Conservation (phyloP, 345 rosid species). For the Balakata baccata region DNA sequence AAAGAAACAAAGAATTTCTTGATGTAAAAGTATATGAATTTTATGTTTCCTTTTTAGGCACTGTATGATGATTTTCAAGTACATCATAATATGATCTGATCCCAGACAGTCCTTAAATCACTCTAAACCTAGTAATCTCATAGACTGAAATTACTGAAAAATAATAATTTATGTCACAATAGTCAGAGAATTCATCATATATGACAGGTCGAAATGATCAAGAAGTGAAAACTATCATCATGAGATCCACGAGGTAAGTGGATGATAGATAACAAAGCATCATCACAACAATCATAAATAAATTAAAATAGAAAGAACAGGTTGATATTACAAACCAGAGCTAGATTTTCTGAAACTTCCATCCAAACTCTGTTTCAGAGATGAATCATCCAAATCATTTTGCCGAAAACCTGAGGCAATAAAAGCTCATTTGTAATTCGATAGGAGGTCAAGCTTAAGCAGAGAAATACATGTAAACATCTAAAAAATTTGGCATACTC, state of each 20-base stretch:
- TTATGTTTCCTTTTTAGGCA: no score
- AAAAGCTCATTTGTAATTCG: conserved; percentile 9
- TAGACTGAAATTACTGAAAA: no score
- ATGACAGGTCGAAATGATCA: no score
- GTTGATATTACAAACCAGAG: conserved; percentile 38
- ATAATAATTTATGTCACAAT: background rate
- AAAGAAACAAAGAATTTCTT: no score
- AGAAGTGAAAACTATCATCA: no score
- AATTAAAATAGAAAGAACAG: background rate
- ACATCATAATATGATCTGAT: no score
- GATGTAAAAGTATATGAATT: no score
- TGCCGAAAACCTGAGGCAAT: conserved; percentile 28
- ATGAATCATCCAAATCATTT: conserved; percentile 33
- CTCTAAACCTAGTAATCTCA: no score
- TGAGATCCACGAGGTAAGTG: background rate
- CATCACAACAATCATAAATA: background rate
- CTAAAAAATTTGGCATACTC: background rate
- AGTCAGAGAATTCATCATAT: background rate
- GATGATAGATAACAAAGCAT: background rate
- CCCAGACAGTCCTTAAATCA: no score
- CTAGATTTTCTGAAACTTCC: conserved; percentile 45
- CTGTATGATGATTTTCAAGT: no score
- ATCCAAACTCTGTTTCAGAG: conserved; percentile 36
- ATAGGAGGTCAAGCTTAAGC: background rate
- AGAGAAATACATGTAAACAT: background rate